These are phyloP conservation scores for Diaporthe citri DNA, from an alignment of 2,329 filamentous ascomycete genomes.

Conservation along the genomic window DNA sequence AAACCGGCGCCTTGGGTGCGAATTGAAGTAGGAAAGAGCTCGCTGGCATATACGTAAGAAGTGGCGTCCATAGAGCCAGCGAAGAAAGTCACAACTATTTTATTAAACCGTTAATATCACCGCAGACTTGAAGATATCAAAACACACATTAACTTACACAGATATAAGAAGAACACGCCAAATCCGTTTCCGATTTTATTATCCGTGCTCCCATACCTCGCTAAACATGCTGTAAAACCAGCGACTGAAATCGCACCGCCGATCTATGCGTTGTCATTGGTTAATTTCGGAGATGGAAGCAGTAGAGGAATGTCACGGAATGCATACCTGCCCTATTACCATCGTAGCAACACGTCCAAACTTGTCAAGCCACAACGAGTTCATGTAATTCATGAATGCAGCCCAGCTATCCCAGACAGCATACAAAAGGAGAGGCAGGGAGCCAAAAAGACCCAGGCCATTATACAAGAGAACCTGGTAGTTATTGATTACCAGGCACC, in stretches of 20 bases:
- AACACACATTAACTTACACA: neutral
- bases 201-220: neutral
- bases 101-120: neutral
- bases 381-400: constrained; percentile 33
- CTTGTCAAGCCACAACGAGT: constrained; percentile 21
- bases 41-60: constrained; percentile 1
- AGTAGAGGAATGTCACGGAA: neutral
- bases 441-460: constrained; percentile 9
- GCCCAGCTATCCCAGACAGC: constrained; percentile 36
- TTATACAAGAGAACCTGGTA: constrained; percentile 6
- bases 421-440: constrained; percentile 32
- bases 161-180: neutral
- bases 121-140: neutral
- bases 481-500: constrained; percentile 3
- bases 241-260: neutral
- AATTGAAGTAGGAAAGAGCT: constrained; percentile 12
- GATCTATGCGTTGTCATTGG: neutral
- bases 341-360: constrained; percentile 15
- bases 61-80: constrained; percentile 18
- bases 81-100: constrained; percentile 15
- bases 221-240: constrained; percentile 1
- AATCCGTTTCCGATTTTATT: neutral
- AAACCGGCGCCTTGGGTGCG: constrained; percentile 17
- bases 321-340: neutral
- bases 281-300: too few relatives aligned